Evolutionary conservation across 805 yeast species (phyloP).

Genomic region (Candida maris): DNA sequence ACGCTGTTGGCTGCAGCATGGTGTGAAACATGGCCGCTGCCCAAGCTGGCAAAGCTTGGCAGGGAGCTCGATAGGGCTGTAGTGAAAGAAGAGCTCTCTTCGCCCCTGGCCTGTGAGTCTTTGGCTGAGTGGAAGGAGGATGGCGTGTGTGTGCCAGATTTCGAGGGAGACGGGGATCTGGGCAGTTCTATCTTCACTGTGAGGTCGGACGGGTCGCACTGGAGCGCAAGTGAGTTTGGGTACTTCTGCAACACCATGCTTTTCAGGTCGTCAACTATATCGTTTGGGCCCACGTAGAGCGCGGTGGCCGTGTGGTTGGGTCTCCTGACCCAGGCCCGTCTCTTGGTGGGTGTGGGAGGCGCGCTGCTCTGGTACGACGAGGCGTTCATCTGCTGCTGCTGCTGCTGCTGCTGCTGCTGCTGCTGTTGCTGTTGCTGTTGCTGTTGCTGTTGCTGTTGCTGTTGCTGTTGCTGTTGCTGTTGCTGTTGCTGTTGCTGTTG

Average conservation of each 20-base stretch:
- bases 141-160: background rate
- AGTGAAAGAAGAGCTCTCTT: background rate
- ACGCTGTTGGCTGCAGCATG: slow-evolving; percentile 2
- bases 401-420: slow-evolving; percentile 1
- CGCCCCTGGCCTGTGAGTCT: background rate
- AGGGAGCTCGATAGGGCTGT: slow-evolving; percentile 4
- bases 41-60: slow-evolving; percentile 3
- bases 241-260: slow-evolving; percentile 56
- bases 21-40: background rate
- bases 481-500: background rate
- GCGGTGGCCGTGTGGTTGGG: slow-evolving; percentile 64
- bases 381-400: slow-evolving; percentile 14
- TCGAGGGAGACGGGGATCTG: slow-evolving; percentile 10
- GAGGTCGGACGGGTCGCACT: slow-evolving; percentile 68
- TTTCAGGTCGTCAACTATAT: slow-evolving; percentile 82
- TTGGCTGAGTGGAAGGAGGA: no score
- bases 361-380: slow-evolving; percentile 15
- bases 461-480: background rate
- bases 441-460: background rate
- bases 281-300: slow-evolving; percentile 53
- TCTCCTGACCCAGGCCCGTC: slow-evolving; percentile 55
- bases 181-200: slow-evolving; percentile 31
- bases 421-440: background rate
- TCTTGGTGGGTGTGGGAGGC: slow-evolving; percentile 16
- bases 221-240: slow-evolving; percentile 60